Evolutionary conservation across 495 filamentous ascomycete species (phyloP), one percentile per base, ranked within the genome.

Genomic region (Neurospora sp.): DNA sequence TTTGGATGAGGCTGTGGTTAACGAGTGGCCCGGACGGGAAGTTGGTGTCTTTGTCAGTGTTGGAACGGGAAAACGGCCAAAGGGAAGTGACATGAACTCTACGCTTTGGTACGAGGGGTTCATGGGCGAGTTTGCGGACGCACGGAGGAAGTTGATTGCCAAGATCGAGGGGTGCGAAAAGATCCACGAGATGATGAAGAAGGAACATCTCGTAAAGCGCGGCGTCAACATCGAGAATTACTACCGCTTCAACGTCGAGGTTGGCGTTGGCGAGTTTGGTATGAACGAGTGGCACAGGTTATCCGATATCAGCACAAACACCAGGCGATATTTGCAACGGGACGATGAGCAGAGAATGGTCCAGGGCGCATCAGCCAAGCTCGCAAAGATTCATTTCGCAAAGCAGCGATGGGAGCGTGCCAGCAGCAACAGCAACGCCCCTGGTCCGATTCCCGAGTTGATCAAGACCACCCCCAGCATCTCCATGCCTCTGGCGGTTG

Each of bases 251-350:
- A 99, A 99, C 74, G 96, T 98, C 34, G 95, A 98, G 78, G 92
- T 97, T 6, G 96, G 96, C 0, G 96, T 99, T 31, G 96, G 96
- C 54, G 96, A 99, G 78, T 98, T 98, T 79, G 95, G 93, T 69
- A 97, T 99, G 93, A 98, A 98, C 79, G 96, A 98, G 79, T 99
- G 96, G 95, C 89, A 93, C 78, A 89, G 96, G 5, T 85, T 99
- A 17, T 90, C 92, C 39, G 95, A 98, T 54, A 98, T 99, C 81
- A 94, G 91, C 82, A 97, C 93, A 42, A 93, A 90, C 79, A 98
- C 96, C 0, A 88, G 92, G 54, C 89, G 89, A 71, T 99, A 98
- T 79, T 87, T 98, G n/a, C 82, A 84, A 7, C 90, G 90, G 74
- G 84, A 86, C 17, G 90, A 91, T 15, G 91, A 96, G 42, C 90